Conservation (phyloP, 2,329 filamentous ascomycete genomes). For the Claviceps sp. region DNA sequence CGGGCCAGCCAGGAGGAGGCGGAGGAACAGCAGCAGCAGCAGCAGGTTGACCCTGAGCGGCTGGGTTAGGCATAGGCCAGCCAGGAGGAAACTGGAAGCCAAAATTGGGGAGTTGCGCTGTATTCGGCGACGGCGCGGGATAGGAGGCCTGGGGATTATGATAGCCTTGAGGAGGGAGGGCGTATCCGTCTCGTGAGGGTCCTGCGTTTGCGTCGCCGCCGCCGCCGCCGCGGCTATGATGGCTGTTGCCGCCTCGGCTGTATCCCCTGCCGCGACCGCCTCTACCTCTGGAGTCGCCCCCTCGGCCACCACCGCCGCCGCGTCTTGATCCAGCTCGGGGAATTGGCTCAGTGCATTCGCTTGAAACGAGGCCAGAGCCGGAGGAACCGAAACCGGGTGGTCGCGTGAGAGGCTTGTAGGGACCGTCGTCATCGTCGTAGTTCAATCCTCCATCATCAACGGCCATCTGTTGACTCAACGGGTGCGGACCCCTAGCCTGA, state of each 20-base stretch:
- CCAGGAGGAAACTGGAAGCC: constrained; percentile 31
- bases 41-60: background rate
- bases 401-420: constrained; percentile 58
- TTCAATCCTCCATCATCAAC: constrained; percentile 36
- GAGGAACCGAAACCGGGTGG: constrained; percentile 45
- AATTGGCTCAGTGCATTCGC: constrained; percentile 23
- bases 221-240: constrained; percentile 24
- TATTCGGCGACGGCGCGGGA: constrained; percentile 11
- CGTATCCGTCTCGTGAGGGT: constrained; percentile 25
- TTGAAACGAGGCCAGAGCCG: constrained; percentile 27
- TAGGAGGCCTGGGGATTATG: constrained; percentile 17
- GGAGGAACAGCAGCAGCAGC: constrained; percentile 25
- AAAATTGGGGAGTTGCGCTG: constrained; percentile 19
- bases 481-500: constrained; percentile 24
- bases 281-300: constrained; percentile 24
- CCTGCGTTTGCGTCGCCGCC: constrained; percentile 15
- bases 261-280: constrained; percentile 28
- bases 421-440: constrained; percentile 56
- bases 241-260: constrained; percentile 27
- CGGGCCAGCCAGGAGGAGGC: constrained; percentile 22
- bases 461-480: constrained; percentile 26
- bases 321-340: constrained; percentile 11
- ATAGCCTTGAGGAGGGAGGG: constrained; percentile 22
- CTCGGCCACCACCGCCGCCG: constrained; percentile 24
- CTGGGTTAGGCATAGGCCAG: constrained; percentile 23